Evolutionary conservation across 208 protist species (phyloP).

Genomic region (Trypanosoma grayi): DNA sequence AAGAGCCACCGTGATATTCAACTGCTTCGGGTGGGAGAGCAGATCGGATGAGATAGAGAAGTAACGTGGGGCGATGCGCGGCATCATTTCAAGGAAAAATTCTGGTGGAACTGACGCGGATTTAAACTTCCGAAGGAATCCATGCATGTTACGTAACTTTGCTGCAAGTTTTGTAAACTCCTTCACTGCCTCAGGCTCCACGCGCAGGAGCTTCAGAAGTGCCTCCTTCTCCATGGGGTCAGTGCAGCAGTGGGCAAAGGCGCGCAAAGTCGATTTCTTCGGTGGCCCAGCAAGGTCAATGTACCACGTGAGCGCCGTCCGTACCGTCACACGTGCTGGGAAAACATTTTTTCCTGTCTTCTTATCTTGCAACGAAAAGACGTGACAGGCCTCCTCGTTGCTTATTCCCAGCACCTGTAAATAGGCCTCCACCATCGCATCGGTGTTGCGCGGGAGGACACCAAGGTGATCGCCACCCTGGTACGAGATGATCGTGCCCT

Average conservation of each 20-base stretch:
- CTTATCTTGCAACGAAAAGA: slow-evolving; percentile 84
- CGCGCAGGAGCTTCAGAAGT: slow-evolving; percentile 66
- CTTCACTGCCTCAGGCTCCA: slow-evolving; percentile 67
- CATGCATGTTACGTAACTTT: slow-evolving; percentile 73
- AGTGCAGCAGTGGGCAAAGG: slow-evolving; percentile 84
- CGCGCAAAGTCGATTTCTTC: slow-evolving; percentile 90
- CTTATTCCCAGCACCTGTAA: slow-evolving; percentile 51
- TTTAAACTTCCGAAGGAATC: slow-evolving; percentile 80
- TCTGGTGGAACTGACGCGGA: slow-evolving; percentile 75
- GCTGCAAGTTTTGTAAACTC: slow-evolving; percentile 66
- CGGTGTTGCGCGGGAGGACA: slow-evolving; percentile 90
- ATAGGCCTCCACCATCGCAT: slow-evolving; percentile 80
- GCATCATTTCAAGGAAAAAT: slow-evolving; percentile 93
- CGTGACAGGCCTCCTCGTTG: slow-evolving; percentile 54
- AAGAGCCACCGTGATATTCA: slow-evolving; percentile 88
- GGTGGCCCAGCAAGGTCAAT: slow-evolving; percentile 78
- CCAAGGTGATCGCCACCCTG: slow-evolving; percentile 95
- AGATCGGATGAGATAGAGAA: slow-evolving; percentile 96
- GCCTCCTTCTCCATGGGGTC: slow-evolving; percentile 72
- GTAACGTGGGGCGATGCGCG: slow-evolving; percentile 91
- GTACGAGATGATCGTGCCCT: slow-evolving; percentile 85
- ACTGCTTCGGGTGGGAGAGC: slow-evolving; percentile 53
- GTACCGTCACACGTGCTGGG: slow-evolving; percentile 65
- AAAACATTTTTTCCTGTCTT: slow-evolving; percentile 89
- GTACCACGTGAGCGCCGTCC: slow-evolving; percentile 90